These are phyloP conservation scores for Persicaria maculosa DNA, from an alignment of 148 eudicot genomes.

Conservation along the genomic window DNA sequence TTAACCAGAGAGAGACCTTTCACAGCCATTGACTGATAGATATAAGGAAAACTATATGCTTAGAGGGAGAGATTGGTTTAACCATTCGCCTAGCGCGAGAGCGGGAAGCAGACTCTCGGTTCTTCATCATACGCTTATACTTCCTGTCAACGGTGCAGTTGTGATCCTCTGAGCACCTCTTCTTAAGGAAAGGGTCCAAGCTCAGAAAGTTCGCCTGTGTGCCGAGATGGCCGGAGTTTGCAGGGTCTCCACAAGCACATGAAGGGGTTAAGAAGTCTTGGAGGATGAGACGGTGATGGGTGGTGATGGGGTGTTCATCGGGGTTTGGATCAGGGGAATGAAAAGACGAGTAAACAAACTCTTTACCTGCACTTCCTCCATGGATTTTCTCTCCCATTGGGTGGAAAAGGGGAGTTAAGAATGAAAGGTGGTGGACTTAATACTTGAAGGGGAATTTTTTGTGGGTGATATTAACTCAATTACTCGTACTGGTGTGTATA, in stretches of 20 bases:
- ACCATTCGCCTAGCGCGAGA: slow-evolving; percentile 71
- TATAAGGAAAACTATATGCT: background rate
- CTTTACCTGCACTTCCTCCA: too few relatives aligned
- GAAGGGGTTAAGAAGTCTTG: slow-evolving; percentile 18
- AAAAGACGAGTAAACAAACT: background rate
- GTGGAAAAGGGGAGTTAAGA: too few relatives aligned
- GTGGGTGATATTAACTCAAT: too few relatives aligned
- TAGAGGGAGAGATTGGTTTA: background rate
- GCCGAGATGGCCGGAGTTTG: background rate
- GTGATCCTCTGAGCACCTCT: slow-evolving; percentile 24
- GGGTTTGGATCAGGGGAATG: background rate
- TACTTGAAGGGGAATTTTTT: background rate
- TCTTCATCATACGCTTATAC: slow-evolving; percentile 66
- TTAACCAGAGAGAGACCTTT: background rate
- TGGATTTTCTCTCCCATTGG: background rate
- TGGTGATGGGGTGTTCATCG: background rate
- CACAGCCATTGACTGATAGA: background rate
- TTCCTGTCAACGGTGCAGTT: slow-evolving; percentile 25
- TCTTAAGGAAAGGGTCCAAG: slow-evolving; percentile 19
- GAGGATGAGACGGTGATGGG: background rate
- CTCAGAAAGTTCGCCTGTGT: slow-evolving; percentile 1
- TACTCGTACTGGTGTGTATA: too few relatives aligned
- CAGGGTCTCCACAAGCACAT: background rate
- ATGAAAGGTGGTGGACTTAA: background rate
- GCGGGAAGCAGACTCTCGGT: slow-evolving; percentile 72